Conservation (phyloP, 1,284 basidiomycete species). For the Tylopilus sp. region DNA sequence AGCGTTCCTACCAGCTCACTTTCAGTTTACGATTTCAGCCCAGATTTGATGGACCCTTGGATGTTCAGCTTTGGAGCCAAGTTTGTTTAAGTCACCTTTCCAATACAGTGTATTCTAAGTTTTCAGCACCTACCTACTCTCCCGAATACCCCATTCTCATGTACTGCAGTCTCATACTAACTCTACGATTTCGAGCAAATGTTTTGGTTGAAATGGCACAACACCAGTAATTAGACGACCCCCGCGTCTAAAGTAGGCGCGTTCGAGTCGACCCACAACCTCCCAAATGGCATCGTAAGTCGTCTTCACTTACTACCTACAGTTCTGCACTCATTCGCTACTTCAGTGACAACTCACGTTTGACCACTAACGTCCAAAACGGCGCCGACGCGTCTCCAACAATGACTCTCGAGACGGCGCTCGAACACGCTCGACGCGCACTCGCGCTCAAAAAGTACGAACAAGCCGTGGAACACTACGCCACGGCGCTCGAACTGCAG, state of each 20-base stretch:
- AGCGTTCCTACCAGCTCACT: background rate
- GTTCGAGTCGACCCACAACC: background rate
- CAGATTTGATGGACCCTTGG: constrained; percentile 1
- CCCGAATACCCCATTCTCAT: constrained; percentile 19
- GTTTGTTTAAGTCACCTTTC: background rate
- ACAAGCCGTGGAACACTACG: constrained; percentile 81
- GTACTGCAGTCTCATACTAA: constrained; percentile 10
- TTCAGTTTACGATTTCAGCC: constrained; percentile 12
- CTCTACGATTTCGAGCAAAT: background rate
- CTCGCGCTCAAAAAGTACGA: constrained; percentile 86
- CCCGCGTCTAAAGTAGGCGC: no score
- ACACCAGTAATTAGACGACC: constrained; percentile 8
- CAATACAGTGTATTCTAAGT: constrained; percentile 28
- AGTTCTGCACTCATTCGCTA: background rate
- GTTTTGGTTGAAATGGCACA: background rate
- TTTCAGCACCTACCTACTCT: constrained; percentile 12
- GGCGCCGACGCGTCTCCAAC: constrained; percentile 14
- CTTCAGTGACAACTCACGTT: constrained; percentile 7
- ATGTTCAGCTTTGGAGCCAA: constrained; percentile 5
- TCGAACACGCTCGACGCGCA: constrained; percentile 79
- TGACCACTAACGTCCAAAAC: background rate
- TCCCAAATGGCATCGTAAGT: constrained; percentile 29
- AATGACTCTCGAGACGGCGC: constrained; percentile 49
- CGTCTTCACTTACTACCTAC: background rate
- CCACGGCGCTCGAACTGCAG: constrained; percentile 79